Evolutionary conservation across 1,284 basidiomycete species (phyloP), one percentile per base, ranked within the genome.

Genomic region (Malassezia pachydermatis): DNA sequence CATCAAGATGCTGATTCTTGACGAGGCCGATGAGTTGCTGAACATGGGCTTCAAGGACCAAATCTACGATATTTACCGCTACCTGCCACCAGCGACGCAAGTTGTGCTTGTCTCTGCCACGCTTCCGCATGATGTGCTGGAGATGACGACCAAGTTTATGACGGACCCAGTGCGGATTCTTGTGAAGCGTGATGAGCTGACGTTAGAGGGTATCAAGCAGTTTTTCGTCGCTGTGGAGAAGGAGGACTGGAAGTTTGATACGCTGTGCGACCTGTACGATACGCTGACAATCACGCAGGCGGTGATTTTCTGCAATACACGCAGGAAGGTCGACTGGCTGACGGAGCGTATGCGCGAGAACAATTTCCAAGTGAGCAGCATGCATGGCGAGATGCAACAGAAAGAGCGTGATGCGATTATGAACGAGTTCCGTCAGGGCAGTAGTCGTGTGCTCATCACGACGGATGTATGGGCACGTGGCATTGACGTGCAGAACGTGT

Each of bases 101-200:
- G 94, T 99, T 39, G 90, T 96, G 27, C 80, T 96, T 27, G 80
- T 98, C 55, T 92, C 87, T 60, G 90, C 92, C 19, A 98, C 92
- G 5, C 77, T 98, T 39, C 92, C 92, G 0, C 88, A 94, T 70
- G 94, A 99, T 71, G 92, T 99, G 20, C 76, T 98, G 68, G 94
- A 99, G 77, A 95, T 99, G 87, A 98, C 94, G 19, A 95, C 88
- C 44, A 98, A 98, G 76, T 99, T 98, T 78, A 99, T 98, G 94
- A 95, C 88, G 41, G 92, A 99, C 73, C 89, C 88, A 19, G 87
- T 98, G 64, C 84, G 92, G 46, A 96, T 99, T 69, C 83, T 98
- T 57, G 94, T 98, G 74, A 96, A 98, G 78, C 89, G 92, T 82
- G 94, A 99, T 73, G 94, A 99, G 75, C 80, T 99, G 78, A 98